These are phyloP conservation scores for Trichoderma brevicompactum DNA, from an alignment of 2,329 filamentous ascomycete species.

Conservation along the genomic window DNA sequence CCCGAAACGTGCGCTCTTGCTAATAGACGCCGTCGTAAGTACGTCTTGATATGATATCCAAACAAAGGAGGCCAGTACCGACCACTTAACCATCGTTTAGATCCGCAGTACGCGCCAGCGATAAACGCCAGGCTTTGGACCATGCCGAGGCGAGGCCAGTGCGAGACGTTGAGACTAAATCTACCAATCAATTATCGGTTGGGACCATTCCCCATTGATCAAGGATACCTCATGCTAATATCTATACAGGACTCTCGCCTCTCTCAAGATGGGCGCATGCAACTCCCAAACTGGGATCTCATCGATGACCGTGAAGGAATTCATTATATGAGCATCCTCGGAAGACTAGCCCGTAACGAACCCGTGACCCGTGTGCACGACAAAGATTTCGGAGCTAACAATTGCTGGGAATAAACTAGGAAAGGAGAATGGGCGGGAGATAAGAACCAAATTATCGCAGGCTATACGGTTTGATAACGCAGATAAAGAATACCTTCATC, in stretches of 20 bases:
- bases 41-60: not conserved
- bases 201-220: not conserved
- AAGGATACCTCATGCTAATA: not conserved
- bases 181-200: not conserved
- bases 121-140: not conserved
- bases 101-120: not conserved
- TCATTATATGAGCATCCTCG: slow-evolving; percentile 4
- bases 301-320: slow-evolving; percentile 3
- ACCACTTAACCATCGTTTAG: not conserved
- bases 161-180: not conserved
- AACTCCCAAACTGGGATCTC: not conserved
- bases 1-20: slow-evolving; percentile 6
- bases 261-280: not conserved
- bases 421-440: not conserved
- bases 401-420: not conserved
- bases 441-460: not conserved
- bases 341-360: not conserved
- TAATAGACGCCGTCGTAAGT: slow-evolving; percentile 1
- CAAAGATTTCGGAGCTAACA: not conserved
- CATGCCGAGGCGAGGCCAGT: not conserved
- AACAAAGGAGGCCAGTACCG: not conserved
- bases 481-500: slow-evolving; percentile 5
- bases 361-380: not conserved
- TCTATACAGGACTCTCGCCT: not conserved
- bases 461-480: not conserved